Conservation (phyloP, 2,329 filamentous ascomycete genomes). For the Elsinoe batatas region DNA sequence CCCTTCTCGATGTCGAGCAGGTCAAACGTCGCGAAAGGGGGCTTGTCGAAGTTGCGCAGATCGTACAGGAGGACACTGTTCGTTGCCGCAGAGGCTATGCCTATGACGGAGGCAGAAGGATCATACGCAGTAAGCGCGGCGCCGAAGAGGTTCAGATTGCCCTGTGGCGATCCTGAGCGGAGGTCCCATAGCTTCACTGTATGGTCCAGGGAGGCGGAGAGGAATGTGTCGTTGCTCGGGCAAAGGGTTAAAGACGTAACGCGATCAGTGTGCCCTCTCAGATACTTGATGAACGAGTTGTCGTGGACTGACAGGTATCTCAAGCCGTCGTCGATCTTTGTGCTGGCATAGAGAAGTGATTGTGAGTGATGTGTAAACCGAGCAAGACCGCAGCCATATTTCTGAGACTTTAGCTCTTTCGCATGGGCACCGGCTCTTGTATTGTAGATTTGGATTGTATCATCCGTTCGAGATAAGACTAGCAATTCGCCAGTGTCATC, state of each 20-base stretch:
- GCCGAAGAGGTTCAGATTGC: constrained; percentile 67
- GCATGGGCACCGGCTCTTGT: constrained; percentile 81
- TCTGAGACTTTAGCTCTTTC: constrained; percentile 86
- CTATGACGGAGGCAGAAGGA: constrained; percentile 84
- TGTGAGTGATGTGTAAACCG: constrained; percentile 88
- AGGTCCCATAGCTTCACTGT: constrained; percentile 88
- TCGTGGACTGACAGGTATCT: constrained; percentile 86
- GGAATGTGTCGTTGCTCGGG: constrained; percentile 79
- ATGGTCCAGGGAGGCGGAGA: constrained; percentile 84
- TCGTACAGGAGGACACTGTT: constrained; percentile 84
- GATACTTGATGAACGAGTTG: constrained; percentile 94
- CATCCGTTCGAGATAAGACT: constrained; percentile 85
- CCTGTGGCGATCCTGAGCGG: constrained; percentile 67
- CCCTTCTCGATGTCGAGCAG: constrained; percentile 54
- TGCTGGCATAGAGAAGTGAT: constrained; percentile 90
- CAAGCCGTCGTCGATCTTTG: constrained; percentile 85
- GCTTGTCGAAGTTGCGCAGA: constrained; percentile 83
- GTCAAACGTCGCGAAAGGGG: constrained; percentile 80
- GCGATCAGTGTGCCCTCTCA: constrained; percentile 74
- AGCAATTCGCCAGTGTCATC: constrained; percentile 89
- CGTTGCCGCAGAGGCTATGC: constrained; percentile 71
- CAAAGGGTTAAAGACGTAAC: constrained; percentile 80
- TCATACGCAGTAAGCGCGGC: constrained; percentile 84
- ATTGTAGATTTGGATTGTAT: constrained; percentile 92
- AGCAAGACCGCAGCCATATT: constrained; percentile 90